Base-by-base conservation (phyloP, 2,329 filamentous ascomycete species). In the Mycosphaerella arachidis region DNA sequence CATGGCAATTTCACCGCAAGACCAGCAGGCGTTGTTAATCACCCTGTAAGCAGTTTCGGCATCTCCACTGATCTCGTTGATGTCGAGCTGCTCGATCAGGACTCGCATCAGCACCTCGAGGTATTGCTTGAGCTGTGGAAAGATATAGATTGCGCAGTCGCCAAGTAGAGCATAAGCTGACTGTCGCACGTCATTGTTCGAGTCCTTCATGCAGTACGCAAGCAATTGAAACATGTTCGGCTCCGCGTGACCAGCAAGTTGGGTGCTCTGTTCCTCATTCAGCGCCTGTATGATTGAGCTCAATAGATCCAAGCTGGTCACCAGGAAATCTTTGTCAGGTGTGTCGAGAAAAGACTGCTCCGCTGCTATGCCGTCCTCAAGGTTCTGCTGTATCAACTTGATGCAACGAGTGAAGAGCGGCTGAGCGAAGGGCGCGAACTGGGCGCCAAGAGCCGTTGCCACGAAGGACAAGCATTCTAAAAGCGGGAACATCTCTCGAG, bases 1-100 rank as follows among this genome's bases (percentile, higher is more conserved):
- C 74, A 96, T 86, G 16, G 92, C 86, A 63, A 97, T 94, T 78
- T 99, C 94, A 46, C 94, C 94, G 27, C 87, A 87, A 6, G 92
- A 95, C 94, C 94, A 99, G 78, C 93, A 97, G 24, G 94, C 93
- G 72, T 99, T 99, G 82, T 97, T 99, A 61, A 97, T 87, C 31
- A 97, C 92, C 61, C 92, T 91, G 74, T 96, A 97, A 13, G 87
- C 88, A 18, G 85, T 89, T 64, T 96, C 91, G 62, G 92, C 89
- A 67, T 95, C 91, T 62, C 92, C 89, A 57, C 82, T 82, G 62
- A 92, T 88, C 66, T 77, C 71, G 13, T 67, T 70, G 40, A 96
- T 80, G 66, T 97, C 92, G 30, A 99, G 84, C 73, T 97, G 92
- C 68, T 86, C 85, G 64, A 97, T 84, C n/a, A 97, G 78, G 53